Conservation (phyloP, 2,329 filamentous ascomycete species). For the Chaetomium olivaceum region DNA sequence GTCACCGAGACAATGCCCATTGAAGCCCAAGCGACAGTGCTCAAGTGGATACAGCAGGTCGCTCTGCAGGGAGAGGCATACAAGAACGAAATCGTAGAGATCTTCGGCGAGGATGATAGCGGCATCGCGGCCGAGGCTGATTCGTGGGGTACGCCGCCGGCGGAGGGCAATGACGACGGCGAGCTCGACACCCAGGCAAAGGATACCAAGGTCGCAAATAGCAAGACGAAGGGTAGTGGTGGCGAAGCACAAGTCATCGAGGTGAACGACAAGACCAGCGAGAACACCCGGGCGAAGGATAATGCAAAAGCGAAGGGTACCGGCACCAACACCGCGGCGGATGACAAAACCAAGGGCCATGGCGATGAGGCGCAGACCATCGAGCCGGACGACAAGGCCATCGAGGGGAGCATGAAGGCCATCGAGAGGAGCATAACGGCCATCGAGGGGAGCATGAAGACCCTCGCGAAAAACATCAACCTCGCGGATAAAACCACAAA, state of each 20-base stretch:
- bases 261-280: neutral
- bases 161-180: neutral
- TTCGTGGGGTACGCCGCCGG: conserved; percentile 6
- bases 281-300: no score
- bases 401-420: no score
- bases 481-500: no score
- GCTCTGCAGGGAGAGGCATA: conserved; percentile 30
- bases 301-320: no score
- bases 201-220: neutral
- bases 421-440: no score
- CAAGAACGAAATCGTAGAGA: conserved; percentile 31
- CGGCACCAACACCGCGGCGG: no score
- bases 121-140: conserved; percentile 6
- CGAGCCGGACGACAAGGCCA: no score
- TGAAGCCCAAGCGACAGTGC: conserved; percentile 33
- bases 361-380: no score
- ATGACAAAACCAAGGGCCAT: no score
- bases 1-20: conserved; percentile 65
- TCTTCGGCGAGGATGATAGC: conserved; percentile 21
- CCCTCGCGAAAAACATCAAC: no score
- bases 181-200: neutral
- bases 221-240: neutral
- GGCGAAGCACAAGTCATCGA: neutral
- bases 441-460: no score
- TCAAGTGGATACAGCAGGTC: conserved; percentile 36